phyloP scores from a whole-genome alignment of 1,284 basidiomycete species.

The Somion occarium region DNA sequence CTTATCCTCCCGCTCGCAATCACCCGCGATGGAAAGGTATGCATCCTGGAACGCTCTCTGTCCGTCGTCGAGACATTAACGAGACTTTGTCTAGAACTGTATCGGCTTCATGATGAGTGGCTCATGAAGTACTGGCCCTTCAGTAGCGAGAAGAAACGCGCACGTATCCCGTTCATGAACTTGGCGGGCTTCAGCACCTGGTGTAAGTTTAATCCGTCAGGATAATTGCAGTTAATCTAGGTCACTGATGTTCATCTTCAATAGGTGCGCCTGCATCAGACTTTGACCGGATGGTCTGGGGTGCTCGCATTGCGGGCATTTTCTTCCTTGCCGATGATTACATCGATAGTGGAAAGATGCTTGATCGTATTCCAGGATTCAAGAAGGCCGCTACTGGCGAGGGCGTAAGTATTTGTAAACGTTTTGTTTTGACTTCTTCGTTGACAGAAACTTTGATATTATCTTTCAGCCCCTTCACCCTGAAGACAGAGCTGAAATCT shows the following conservation, averaged over 20 bases:
- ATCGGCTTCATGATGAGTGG: slow-evolving; percentile 10
- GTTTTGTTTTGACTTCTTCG: too few relatives aligned
- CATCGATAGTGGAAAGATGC: slow-evolving; percentile 10
- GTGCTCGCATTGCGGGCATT: slow-evolving; percentile 9
- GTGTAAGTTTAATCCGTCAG: slow-evolving; percentile 7
- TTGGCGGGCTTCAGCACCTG: slow-evolving; percentile 9
- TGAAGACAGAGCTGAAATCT: slow-evolving; percentile 7
- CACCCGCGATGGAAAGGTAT: slow-evolving; percentile 10
- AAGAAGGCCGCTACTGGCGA: slow-evolving; percentile 9
- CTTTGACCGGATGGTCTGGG: slow-evolving; percentile 11
- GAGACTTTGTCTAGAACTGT: slow-evolving; percentile 2
- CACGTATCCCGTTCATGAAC: slow-evolving; percentile 9
- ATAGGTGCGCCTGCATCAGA: slow-evolving; percentile 9
- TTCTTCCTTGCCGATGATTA: slow-evolving; percentile 11
- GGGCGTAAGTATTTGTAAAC: slow-evolving; percentile 8
- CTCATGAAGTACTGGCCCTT: slow-evolving; percentile 9
- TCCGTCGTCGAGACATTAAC: not conserved
- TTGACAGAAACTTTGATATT: slow-evolving; percentile 1
- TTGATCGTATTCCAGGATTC: slow-evolving; percentile 10
- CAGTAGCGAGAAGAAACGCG: slow-evolving; percentile 8
- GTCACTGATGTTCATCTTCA: not conserved
- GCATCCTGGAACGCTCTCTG: not conserved
- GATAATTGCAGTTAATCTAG: not conserved
- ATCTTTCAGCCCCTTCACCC: slow-evolving; percentile 5
- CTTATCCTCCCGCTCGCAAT: slow-evolving; percentile 7